A percentile compares a stretch with the other conserved stretches of the same genome.
Evolutionary conservation across 352 stramenopile genomes (phyloP).

Genomic region (Phytopythium helicoides): DNA sequence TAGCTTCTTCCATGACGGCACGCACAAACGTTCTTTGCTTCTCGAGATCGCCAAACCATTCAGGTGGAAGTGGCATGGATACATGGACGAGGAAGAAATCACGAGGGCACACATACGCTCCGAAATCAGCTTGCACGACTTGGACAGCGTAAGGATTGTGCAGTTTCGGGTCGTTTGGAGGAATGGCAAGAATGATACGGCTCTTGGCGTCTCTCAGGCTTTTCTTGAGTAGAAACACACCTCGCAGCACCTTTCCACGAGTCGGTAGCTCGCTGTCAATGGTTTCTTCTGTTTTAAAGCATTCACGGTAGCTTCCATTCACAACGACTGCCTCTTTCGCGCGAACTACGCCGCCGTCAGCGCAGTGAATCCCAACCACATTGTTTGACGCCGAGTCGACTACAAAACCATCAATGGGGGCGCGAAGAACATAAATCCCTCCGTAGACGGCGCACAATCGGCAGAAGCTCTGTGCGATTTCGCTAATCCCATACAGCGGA

Average conservation of each 20-base stretch:
- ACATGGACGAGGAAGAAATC: conserved; percentile 65
- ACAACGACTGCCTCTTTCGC: conserved; percentile 47
- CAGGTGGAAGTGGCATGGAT: conserved; percentile 42
- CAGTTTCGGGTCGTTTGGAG: conserved; percentile 48
- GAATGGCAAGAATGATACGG: conserved; percentile 65
- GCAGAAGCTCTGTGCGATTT: conserved; percentile 89
- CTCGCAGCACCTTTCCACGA: conserved; percentile 46
- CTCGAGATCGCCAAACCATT: conserved; percentile 34
- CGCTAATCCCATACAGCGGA: conserved; percentile 81
- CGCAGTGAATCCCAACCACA: conserved; percentile 38
- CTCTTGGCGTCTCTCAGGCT: conserved; percentile 41
- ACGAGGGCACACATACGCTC: conserved; percentile 60
- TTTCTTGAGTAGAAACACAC: conserved; percentile 48
- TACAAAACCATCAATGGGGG: conserved; percentile 56
- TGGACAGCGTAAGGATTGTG: conserved; percentile 66
- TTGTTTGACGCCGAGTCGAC: conserved; percentile 29
- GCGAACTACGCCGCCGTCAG: conserved; percentile 36
- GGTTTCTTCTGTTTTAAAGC: conserved; percentile 8
- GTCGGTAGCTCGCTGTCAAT: conserved; percentile 1
- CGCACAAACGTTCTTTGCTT: conserved; percentile 39
- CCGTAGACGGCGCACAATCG: conserved; percentile 84
- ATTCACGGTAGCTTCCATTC: conserved; percentile 51
- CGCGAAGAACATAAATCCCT: conserved; percentile 80
- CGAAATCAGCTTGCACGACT: conserved; percentile 65
- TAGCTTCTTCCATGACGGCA: conserved; percentile 28